Evolutionary conservation across 305 asterid genomes (phyloP).

Genomic region (Solanum chacoense): DNA sequence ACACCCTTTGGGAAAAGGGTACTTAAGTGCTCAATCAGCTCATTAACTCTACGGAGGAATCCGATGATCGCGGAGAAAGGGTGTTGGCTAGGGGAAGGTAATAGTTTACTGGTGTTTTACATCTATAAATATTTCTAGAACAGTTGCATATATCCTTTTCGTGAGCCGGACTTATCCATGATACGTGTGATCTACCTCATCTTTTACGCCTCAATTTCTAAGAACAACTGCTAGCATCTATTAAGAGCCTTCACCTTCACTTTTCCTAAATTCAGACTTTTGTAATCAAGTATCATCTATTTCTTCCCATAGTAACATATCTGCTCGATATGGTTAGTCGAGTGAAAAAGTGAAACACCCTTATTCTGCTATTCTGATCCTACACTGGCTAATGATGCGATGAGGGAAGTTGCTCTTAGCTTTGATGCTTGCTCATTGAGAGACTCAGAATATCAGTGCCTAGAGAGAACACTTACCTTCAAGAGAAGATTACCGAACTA

Average conservation of each 20-base stretch:
- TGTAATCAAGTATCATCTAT: not conserved
- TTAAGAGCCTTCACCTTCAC: not conserved
- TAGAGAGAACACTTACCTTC: not conserved
- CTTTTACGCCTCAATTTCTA: not conserved
- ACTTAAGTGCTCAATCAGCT: not conserved
- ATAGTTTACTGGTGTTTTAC: not conserved
- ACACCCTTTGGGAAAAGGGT: not conserved
- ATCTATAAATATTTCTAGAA: not conserved
- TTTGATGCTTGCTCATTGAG: not conserved
- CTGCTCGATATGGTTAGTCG: not conserved
- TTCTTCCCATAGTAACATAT: not conserved
- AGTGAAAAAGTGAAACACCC: not conserved
- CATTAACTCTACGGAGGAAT: not conserved
- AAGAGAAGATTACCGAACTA: not conserved
- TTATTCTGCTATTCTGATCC: not conserved
- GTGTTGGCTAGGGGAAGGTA: not conserved
- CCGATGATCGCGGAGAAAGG: not conserved
- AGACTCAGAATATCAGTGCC: not conserved
- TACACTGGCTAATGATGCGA: not conserved
- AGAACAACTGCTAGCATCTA: not conserved
- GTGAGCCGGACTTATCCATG: not conserved
- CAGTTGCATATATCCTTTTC: not conserved
- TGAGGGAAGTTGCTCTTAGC: not conserved
- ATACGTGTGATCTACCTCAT: not conserved
- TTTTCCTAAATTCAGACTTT: not conserved